A percentile compares a stretch with the other conserved stretches of the same genome.
These are phyloP conservation scores for Annona squamosa DNA, from an alignment of 164 flowering plant genomes.

Conservation along the genomic window DNA sequence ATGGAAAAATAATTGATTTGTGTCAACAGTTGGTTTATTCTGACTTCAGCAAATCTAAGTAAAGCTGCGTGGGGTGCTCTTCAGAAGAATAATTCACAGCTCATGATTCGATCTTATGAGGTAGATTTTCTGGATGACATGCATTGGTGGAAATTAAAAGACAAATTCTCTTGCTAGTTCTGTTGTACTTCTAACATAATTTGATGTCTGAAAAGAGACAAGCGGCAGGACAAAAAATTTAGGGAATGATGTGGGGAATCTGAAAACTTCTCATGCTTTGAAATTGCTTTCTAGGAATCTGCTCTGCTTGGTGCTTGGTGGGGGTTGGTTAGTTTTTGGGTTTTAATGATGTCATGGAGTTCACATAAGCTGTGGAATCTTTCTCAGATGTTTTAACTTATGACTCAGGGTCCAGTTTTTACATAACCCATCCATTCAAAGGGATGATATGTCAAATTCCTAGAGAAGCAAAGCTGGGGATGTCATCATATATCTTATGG, in stretches of 20 bases:
- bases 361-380: background rate
- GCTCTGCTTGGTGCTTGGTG: background rate
- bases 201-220: background rate
- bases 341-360: background rate
- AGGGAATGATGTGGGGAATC: background rate
- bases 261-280: background rate
- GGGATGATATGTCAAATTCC: too few species aligned
- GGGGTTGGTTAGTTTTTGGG: background rate
- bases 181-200: background rate
- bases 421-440: too few species aligned
- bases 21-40: slow-evolving; percentile 77
- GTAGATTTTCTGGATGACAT: slow-evolving; percentile 26
- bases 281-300: background rate
- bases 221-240: background rate
- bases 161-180: background rate
- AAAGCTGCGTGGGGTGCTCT: slow-evolving; percentile 99
- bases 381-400: background rate
- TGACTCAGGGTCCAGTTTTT: too few species aligned
- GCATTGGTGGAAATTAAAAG: background rate
- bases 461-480: too few species aligned
- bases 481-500: too few species aligned
- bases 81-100: slow-evolving; percentile 86
- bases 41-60: slow-evolving; percentile 95
- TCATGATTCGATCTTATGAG: slow-evolving; percentile 99
- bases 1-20: slow-evolving; percentile 3